These are phyloP conservation scores for Candida arabinofermentans DNA, from an alignment of 805 yeast genomes.

Conservation along the genomic window DNA sequence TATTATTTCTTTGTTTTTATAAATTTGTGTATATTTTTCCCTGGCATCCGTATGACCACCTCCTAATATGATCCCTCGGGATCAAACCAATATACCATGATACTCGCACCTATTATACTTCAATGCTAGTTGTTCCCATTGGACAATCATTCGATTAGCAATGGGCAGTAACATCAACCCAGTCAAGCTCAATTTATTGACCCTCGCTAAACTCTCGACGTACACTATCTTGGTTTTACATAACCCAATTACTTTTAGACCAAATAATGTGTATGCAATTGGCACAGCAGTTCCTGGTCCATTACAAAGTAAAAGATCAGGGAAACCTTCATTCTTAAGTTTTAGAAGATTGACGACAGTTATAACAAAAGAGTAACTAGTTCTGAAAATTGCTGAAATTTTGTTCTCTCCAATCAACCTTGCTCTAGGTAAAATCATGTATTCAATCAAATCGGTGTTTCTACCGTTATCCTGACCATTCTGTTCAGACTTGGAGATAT, in stretches of 20 bases:
- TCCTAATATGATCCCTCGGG: too few species aligned
- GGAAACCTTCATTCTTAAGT: constrained; percentile 7
- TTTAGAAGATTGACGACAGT: constrained; percentile 13
- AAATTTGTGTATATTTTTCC: neutral
- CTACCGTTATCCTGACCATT: constrained; percentile 26
- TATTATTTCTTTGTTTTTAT: neutral
- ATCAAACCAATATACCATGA: constrained; percentile 65
- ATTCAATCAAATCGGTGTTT: constrained; percentile 17
- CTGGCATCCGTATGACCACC: too few species aligned
- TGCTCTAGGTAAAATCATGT: constrained; percentile 28
- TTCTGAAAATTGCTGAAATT: constrained; percentile 28
- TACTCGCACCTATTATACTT: constrained; percentile 62
- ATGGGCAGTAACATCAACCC: constrained; percentile 71
- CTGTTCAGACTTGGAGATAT: constrained; percentile 36
- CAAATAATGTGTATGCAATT: constrained; percentile 52
- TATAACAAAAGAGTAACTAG: constrained; percentile 29
- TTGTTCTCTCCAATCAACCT: constrained; percentile 36
- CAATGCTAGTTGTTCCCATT: constrained; percentile 67
- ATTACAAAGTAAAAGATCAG: constrained; percentile 42
- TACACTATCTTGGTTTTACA: constrained; percentile 61
- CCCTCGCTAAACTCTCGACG: constrained; percentile 85
- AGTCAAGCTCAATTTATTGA: constrained; percentile 65
- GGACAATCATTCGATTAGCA: constrained; percentile 78
- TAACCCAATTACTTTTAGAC: constrained; percentile 44
- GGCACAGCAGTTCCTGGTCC: constrained; percentile 87